These are phyloP conservation scores for Acacia acuminata DNA, from an alignment of 306 rosid genomes.

Conservation along the genomic window DNA sequence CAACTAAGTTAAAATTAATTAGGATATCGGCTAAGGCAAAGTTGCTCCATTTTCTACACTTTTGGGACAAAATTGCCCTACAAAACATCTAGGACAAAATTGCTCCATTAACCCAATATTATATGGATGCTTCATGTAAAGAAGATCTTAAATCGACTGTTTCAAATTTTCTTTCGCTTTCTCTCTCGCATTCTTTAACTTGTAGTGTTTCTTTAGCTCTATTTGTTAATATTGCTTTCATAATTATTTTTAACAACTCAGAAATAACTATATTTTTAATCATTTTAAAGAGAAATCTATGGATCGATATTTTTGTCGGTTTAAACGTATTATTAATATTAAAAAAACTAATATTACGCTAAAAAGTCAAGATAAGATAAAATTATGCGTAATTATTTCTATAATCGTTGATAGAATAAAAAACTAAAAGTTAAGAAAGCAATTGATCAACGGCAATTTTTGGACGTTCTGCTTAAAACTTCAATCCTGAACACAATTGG, in stretches of 20 bases:
- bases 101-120: no score
- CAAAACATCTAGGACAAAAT: no score
- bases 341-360: background rate
- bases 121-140: no score
- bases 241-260: background rate
- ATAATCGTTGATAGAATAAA: background rate
- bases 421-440: background rate
- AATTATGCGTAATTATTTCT: background rate
- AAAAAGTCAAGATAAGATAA: no score
- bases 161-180: no score
- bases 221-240: background rate
- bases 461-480: background rate
- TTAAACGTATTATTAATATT: no score
- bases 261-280: no score
- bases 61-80: no score
- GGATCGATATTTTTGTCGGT: no score
- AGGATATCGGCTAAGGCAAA: fast-evolving
- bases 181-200: background rate
- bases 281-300: background rate
- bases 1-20: no score
- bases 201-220: background rate
- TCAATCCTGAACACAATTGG: background rate
- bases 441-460: background rate
- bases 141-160: background rate
- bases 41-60: no score